A percentile compares a stretch with the other conserved stretches of the same genome.
phyloP scores from a whole-genome alignment of 148 eudicot genomes.

The Polygonum maritimum region DNA sequence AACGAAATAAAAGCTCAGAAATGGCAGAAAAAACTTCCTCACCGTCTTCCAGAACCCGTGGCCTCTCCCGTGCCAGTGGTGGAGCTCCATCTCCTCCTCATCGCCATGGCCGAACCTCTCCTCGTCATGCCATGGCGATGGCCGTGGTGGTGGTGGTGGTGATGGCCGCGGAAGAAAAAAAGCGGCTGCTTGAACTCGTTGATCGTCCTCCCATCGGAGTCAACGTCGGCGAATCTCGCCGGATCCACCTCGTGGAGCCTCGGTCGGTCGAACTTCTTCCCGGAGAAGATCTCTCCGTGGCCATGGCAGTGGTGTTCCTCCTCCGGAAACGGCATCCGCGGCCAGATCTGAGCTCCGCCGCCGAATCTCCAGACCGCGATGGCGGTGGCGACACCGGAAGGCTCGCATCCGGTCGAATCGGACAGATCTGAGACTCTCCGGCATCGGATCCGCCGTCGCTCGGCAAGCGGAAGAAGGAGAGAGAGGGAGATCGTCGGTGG shows the following conservation, averaged over 20 bases:
- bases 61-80: constrained; percentile 3
- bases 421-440: too few relatives aligned
- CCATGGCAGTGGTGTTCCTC: neutral
- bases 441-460: too few relatives aligned
- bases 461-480: too few relatives aligned
- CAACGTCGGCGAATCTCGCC: neutral
- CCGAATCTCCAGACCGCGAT: neutral
- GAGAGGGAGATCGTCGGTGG: too few relatives aligned
- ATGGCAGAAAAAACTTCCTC: neutral
- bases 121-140: neutral
- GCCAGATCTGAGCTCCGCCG: constrained; percentile 4
- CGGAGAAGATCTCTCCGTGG: neutral
- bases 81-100: neutral
- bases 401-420: neutral
- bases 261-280: neutral
- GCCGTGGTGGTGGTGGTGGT: constrained; percentile 7
- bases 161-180: constrained; percentile 1
- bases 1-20: neutral
- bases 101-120: neutral
- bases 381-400: neutral
- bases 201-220: neutral
- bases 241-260: neutral
- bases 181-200: constrained; percentile 3
- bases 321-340: neutral
- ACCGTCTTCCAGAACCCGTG: neutral